Base-by-base conservation (phyloP, 73 alveolate genomes). In the Blepharisma japonicum region DNA sequence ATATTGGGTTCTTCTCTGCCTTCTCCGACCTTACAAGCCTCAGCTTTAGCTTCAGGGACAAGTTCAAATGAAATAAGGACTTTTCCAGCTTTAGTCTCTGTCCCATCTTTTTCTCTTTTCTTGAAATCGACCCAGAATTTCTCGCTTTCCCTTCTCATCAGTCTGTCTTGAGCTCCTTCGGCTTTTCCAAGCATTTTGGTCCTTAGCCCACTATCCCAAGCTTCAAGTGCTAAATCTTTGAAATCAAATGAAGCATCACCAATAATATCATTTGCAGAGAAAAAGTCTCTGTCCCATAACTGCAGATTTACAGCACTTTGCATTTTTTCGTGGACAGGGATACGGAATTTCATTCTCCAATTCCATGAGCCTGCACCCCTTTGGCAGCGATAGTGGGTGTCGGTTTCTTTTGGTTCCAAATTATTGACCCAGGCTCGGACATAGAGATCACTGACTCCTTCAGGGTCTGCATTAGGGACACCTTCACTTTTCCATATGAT, bases 1-100 rank as follows among this genome's bases (percentile, higher is more conserved):
- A 86, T 93, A 85, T 97, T 97, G 2, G 99, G 99, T 45, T 97
- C 98, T 53, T 89, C 55, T 90, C 99, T 93, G 49, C 98, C 99
- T 68, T 81, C 84, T 18, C 98, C 99, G 25, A 94, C 98, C 79
- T 87, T 87, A 71, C 71, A 80, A 50, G 86, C 90, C 6, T 85
- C 89, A 14, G 93, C 92, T 83, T 82, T 85, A 85, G 91, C 85
- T 47, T 85, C 90, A 9, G 99, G 98, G 11, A 87, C 86, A 25
- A 95, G 77, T 71, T 95, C 99, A 32, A 95, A 79, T 49, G 95
- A 85, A 71, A 95, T 81, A 51, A 90, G 87, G 42, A 94, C 83
- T 83, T 89, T 88, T 53, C 99, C 99, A 61, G 74, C 74, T 61
- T 61, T 61, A 61, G 4, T 25, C 23, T 61, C 74, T 25, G 14